Evolutionary conservation across 2,329 filamentous ascomycete genomes (phyloP).

Genomic region (Nakataea oryzae): DNA sequence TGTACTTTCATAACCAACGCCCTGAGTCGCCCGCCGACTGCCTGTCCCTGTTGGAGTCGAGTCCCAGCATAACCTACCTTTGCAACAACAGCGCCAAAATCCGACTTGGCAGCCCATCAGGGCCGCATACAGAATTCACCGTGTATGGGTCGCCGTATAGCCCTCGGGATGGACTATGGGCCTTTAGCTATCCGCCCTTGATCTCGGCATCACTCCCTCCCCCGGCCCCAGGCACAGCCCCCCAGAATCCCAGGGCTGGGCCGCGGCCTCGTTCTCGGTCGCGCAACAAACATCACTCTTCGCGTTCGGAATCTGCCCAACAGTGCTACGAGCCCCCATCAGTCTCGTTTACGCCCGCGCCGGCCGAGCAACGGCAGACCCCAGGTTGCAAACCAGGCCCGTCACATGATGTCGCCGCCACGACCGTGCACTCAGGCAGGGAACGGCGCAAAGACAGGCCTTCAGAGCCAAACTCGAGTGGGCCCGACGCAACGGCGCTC

Average conservation of each 20-base stretch:
- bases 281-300: neutral
- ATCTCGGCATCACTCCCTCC: neutral
- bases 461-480: neutral
- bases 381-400: neutral
- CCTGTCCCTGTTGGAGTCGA: slow-evolving; percentile 40
- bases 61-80: slow-evolving; percentile 52
- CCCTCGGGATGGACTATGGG: slow-evolving; percentile 48
- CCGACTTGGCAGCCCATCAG: slow-evolving; percentile 38
- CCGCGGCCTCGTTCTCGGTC: neutral
- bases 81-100: slow-evolving; percentile 45
- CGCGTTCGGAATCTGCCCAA: neutral
- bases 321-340: neutral
- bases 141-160: slow-evolving; percentile 65
- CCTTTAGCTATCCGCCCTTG: slow-evolving; percentile 46
- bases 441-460: neutral
- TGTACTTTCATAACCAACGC: slow-evolving; percentile 43
- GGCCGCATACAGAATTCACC: slow-evolving; percentile 49
- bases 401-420: neutral
- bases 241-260: neutral
- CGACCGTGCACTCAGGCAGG: too few species aligned
- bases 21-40: slow-evolving; percentile 44
- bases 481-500: slow-evolving; percentile 16
- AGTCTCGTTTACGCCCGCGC: too few species aligned
- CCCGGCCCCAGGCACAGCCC: neutral
- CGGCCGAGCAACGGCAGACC: neutral